These are phyloP conservation scores for Plasmopara viticola DNA, from an alignment of 352 stramenopile genomes.

Conservation along the genomic window DNA sequence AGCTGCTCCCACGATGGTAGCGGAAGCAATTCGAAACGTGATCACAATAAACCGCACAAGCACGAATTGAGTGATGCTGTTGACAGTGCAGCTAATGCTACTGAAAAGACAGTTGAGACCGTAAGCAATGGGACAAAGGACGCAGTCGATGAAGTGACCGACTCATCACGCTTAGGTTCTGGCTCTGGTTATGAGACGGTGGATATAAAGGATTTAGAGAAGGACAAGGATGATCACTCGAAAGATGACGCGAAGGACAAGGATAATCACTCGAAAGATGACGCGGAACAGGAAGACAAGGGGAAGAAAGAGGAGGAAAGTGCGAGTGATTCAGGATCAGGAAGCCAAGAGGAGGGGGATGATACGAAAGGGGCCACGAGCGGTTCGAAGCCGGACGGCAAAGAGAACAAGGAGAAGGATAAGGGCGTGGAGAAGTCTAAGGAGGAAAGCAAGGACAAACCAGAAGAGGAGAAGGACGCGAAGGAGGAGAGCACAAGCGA, in stretches of 20 bases:
- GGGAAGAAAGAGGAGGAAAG: slow-evolving; percentile 11
- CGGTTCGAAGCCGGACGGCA: no score
- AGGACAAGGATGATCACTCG: neutral
- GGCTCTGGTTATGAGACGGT: neutral
- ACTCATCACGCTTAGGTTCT: neutral
- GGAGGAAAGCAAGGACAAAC: no score
- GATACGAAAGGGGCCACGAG: no score
- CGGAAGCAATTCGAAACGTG: neutral
- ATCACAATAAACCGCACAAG: neutral
- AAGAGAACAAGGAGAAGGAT: no score
- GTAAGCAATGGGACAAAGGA: neutral
- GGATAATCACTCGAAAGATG: neutral
- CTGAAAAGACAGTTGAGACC: neutral
- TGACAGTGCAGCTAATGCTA: neutral
- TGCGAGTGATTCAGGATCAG: slow-evolving; percentile 2
- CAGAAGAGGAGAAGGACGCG: no score
- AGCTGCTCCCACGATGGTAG: slow-evolving; percentile 10
- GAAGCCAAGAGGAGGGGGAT: neutral
- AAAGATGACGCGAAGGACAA: neutral
- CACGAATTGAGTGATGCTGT: neutral
- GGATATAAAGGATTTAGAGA: neutral
- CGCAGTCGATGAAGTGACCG: neutral
- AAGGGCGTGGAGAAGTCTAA: no score
- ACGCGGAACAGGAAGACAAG: slow-evolving; percentile 8
- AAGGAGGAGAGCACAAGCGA: no score